Evolutionary conservation across 331 rosid genomes (phyloP).

Genomic region (Phaseolus coccineus): DNA sequence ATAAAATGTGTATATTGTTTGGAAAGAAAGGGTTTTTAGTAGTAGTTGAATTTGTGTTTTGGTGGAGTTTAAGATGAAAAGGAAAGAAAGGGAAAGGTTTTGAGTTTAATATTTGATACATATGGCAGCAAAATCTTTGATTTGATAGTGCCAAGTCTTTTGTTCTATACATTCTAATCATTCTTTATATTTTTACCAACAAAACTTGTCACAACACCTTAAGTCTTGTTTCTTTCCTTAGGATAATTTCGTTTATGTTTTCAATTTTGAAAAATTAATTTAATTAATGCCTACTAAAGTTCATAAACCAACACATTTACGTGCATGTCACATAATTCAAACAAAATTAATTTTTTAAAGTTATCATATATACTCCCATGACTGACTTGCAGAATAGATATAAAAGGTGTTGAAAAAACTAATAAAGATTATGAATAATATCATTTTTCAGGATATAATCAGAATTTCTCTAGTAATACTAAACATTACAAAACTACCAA

Average conservation of each 20-base stretch:
- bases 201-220: background rate
- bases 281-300: background rate
- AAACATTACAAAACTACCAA: too few species aligned
- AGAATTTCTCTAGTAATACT: too few species aligned
- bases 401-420: too few species aligned
- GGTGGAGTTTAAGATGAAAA: constrained; percentile 6
- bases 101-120: constrained; percentile 9
- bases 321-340: too few species aligned
- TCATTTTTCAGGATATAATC: too few species aligned
- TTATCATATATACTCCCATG: too few species aligned
- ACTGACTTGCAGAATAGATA: too few species aligned
- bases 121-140: constrained; percentile 7
- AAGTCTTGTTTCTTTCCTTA: constrained; percentile 21
- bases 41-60: background rate
- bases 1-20: too few species aligned
- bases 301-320: too few species aligned
- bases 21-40: too few species aligned
- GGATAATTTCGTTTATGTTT: background rate
- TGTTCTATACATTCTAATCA: constrained; percentile 23
- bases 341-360: too few species aligned
- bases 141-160: constrained; percentile 15
- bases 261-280: background rate
- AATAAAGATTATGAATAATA: too few species aligned
- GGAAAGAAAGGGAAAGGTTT: constrained; percentile 22
- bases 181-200: background rate